Evolutionary conservation across 768 basidiomycete species (phyloP).

Genomic region (Gelatoporia subvermispora): DNA sequence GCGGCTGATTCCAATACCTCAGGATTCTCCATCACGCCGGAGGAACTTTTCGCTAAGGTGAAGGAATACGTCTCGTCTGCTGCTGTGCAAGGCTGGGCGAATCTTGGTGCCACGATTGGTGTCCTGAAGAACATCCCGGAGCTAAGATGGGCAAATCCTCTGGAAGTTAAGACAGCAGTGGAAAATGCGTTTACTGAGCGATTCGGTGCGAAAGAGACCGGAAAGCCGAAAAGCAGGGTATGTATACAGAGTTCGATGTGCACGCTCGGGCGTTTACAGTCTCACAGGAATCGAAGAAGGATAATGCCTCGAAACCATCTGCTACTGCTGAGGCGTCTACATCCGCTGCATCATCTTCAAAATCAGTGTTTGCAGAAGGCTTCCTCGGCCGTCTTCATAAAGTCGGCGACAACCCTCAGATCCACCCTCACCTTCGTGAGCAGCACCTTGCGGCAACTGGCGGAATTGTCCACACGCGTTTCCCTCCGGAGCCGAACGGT

Average conservation of each 20-base stretch:
- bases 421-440: conserved; percentile 70
- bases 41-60: conserved; percentile 55
- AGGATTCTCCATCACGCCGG: conserved; percentile 78
- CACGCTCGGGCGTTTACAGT: background rate
- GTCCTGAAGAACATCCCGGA: conserved; percentile 52
- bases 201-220: conserved; percentile 70
- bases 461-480: conserved; percentile 88
- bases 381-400: conserved; percentile 91
- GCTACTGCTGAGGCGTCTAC: conserved; percentile 32
- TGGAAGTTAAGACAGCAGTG: conserved; percentile 79
- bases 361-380: conserved; percentile 87
- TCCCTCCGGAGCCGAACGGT: conserved; percentile 98
- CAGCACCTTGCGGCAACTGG: conserved; percentile 76
- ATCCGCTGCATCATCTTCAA: conserved; percentile 36
- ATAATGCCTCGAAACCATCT: conserved; percentile 24
- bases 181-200: conserved; percentile 61
- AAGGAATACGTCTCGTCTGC: conserved; percentile 52
- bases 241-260: background rate
- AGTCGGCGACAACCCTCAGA: conserved; percentile 90
- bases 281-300: conserved; percentile 48
- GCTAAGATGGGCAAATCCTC: conserved; percentile 77
- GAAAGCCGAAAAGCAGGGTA: conserved; percentile 67
- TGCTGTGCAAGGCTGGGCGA: conserved; percentile 65
- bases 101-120: conserved; percentile 62
- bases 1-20: background rate